Base-by-base conservation (phyloP, 1,284 basidiomycete species). In the Cryptococcus jaspeensis region DNA sequence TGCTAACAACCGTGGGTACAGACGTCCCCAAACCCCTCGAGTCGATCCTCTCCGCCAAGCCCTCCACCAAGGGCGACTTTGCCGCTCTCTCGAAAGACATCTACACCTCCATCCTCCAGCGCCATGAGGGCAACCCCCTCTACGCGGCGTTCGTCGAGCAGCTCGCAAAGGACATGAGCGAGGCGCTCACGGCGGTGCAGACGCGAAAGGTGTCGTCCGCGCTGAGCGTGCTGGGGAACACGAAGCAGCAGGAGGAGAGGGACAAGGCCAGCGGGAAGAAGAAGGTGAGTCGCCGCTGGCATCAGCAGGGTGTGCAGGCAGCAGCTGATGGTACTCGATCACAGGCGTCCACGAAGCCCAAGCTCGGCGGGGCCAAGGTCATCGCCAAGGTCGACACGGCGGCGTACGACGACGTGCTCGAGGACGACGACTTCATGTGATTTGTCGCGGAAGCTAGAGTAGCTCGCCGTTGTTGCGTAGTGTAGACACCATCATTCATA, bases 211-310 rank as follows among this genome's bases (percentile, higher is more conserved):
- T 85, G 2, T 90, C 90, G 3, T 88, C 85, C 53, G 84, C 81
- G 15, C 79, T 97, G 52, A 90, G 89, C 18, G 87, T 89, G 1
- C 80, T 96, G 12, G 88, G 91, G 50, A 95, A 94, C 72, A 91
- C 93, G 80, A 97, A 97, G 80, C 90, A 93, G 80, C 89, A 85
- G 76, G 90, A 92, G 73, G 85, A 87, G 72, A 81, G 87, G 59
- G 91, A 92, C 48, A 91, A 89, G 77, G 82, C 85, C 0, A 87
- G 85, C 62, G 90, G 90, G 22, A 94, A 93, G 84, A 93, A 92
- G 82, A 94, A 93, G 80, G 81, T 84, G 58, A 47, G 71, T 64
- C 13, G 12, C 7, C 20, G 28, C n/a, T n/a, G 28, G 28, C 9
- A 9, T 4, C 9, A 32, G 28, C 4, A 32, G 28, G 18, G 35